Conservation (phyloP, 2,329 filamentous ascomycete species). For the Hawksworthiomyces lignivorus region DNA sequence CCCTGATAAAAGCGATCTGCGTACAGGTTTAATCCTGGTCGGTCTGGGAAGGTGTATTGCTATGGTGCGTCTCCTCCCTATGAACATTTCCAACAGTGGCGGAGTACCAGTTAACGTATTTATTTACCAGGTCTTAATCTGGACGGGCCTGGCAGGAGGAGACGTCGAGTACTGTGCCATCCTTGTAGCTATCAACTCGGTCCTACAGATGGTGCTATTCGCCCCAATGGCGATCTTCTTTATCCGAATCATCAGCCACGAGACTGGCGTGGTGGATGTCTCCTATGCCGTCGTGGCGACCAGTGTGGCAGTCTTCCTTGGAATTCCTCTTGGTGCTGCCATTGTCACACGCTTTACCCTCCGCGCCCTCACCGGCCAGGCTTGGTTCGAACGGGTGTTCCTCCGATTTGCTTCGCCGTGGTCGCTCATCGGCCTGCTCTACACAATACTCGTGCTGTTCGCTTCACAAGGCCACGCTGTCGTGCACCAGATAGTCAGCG, state of each 20-base stretch:
- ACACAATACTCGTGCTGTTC: conserved; percentile 81
- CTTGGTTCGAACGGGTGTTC: conserved; percentile 62
- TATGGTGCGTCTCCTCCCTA: conserved; percentile 50
- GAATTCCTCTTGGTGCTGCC: conserved; percentile 73
- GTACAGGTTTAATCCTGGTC: conserved; percentile 69
- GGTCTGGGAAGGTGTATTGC: conserved; percentile 81
- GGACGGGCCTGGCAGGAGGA: conserved; percentile 63
- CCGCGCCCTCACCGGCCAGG: conserved; percentile 42
- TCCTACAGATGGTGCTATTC: conserved; percentile 67
- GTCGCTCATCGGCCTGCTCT: conserved; percentile 75
- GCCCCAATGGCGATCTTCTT: conserved; percentile 63
- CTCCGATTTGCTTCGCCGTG: conserved; percentile 62
- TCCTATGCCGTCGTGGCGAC: conserved; percentile 64
- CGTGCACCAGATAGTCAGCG: conserved; percentile 74
- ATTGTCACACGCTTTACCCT: conserved; percentile 64
- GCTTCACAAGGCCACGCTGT: conserved; percentile 71
- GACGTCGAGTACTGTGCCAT: conserved; percentile 78
- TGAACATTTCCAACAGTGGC: too few species aligned
- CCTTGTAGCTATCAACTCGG: conserved; percentile 66
- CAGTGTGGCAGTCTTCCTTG: conserved; percentile 77
- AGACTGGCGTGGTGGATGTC: conserved; percentile 25
- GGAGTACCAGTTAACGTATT: too few species aligned
- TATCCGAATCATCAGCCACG: conserved; percentile 58
- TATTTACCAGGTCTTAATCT: conserved; percentile 48
- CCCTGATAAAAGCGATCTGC: conserved; percentile 48